Conservation (phyloP, 257 asterid species). For the Solanum ahanhuiri region DNA sequence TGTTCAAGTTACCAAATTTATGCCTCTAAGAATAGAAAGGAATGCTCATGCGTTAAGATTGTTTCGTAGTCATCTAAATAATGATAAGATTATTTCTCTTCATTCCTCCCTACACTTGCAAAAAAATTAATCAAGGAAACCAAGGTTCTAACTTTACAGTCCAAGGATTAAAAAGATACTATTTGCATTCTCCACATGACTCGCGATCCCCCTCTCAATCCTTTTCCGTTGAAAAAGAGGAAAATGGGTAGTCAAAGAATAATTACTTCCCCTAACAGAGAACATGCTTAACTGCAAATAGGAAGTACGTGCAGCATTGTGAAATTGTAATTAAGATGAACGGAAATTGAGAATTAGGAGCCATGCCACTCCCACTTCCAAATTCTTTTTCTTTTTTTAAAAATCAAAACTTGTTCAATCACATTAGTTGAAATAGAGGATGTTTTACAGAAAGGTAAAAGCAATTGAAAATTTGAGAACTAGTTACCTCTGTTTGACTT, state of each 20-base stretch:
- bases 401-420: neutral
- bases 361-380: neutral
- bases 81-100: neutral
- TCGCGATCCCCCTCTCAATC: no score
- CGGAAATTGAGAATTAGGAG: no score
- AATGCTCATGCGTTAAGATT: neutral
- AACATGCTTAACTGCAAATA: neutral
- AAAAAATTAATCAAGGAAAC: neutral
- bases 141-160: neutral
- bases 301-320: neutral
- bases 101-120: neutral
- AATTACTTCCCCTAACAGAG: no score
- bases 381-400: neutral
- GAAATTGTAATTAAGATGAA: no score
- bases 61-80: neutral
- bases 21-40: neutral
- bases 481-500: conserved; percentile 75
- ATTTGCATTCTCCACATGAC: neutral
- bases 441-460: neutral
- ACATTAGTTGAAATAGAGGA: neutral
- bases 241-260: no score
- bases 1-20: neutral
- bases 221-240: no score
- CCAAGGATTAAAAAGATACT: neutral
- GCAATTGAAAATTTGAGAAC: neutral